A percentile compares a stretch with the other conserved stretches of the same genome.
Evolutionary conservation across 345 rosid species (phyloP).

Genomic region (Hirschfeldia incana): DNA sequence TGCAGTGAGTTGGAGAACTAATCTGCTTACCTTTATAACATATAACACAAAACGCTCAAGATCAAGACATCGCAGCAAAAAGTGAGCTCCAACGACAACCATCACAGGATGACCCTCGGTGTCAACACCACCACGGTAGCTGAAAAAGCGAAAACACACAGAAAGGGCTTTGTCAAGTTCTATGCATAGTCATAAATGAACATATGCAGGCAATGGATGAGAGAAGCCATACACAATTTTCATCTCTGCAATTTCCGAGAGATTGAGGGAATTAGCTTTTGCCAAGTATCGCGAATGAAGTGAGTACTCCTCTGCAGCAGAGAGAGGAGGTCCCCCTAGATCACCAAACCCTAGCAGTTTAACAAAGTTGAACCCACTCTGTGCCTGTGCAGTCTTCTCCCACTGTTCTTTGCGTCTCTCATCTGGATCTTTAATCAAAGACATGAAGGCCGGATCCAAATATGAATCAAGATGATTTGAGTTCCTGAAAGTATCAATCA

Average conservation of each 20-base stretch:
- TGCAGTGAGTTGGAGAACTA: neutral
- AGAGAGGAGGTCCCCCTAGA: conserved; percentile 74
- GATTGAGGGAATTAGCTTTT: conserved; percentile 91
- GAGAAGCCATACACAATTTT: conserved; percentile 80
- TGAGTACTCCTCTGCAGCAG: conserved; percentile 91
- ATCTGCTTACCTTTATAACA: conserved; percentile 64
- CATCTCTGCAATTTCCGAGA: conserved; percentile 97
- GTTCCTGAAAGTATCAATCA: conserved; percentile 55
- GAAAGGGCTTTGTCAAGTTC: conserved; percentile 19
- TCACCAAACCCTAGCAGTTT: conserved; percentile 93
- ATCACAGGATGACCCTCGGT: conserved; percentile 92
- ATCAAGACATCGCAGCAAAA: conserved; percentile 90
- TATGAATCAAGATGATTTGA: conserved; percentile 78
- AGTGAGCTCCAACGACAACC: conserved; percentile 98
- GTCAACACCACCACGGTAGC: conserved; percentile 98
- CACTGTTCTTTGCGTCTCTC: conserved; percentile 89
- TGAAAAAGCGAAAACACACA: conserved; percentile 39
- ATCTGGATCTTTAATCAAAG: conserved; percentile 94
- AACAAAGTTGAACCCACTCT: conserved; percentile 78
- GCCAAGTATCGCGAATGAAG: conserved; percentile 94
- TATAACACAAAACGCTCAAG: conserved; percentile 82
- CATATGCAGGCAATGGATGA: conserved; percentile 2
- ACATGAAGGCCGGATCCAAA: conserved; percentile 98
- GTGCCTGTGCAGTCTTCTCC: conserved; percentile 91
- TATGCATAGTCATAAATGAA: neutral